These are phyloP conservation scores for Rubia balearica DNA, from an alignment of 305 asterid genomes.

Conservation along the genomic window DNA sequence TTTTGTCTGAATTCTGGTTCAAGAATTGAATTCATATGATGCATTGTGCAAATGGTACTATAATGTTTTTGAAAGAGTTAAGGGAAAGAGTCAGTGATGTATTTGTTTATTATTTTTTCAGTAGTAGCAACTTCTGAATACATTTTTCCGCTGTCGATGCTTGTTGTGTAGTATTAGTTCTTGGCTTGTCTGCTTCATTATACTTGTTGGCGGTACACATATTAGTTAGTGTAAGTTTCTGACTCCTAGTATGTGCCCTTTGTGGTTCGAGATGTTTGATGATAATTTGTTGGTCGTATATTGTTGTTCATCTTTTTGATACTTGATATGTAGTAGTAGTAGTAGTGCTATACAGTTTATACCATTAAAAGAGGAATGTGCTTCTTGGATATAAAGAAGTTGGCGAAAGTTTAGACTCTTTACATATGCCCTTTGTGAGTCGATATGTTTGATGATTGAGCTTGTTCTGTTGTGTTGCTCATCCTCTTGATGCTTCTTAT, in stretches of 20 bases:
- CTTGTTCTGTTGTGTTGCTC: background rate
- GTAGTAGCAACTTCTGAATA: background rate
- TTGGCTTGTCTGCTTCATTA: too few species aligned
- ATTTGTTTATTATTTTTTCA: too few species aligned
- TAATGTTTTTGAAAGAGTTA: too few species aligned
- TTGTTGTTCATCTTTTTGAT: background rate
- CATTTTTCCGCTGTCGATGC: background rate
- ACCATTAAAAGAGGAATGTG: conserved; percentile 7
- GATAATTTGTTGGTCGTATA: background rate
- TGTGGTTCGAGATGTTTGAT: too few species aligned
- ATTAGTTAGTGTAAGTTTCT: conserved; percentile 11
- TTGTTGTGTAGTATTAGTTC: background rate
- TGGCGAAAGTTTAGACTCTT: too few species aligned
- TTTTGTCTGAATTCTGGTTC: background rate
- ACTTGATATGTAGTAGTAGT: background rate
- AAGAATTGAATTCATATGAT: background rate
- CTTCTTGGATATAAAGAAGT: conserved; percentile 41
- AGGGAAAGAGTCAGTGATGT: too few species aligned
- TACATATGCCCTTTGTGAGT: too few species aligned
- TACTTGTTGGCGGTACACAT: too few species aligned
- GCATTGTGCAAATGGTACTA: background rate
- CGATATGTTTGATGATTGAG: too few species aligned
- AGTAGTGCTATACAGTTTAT: background rate
- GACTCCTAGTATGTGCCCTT: too few species aligned
- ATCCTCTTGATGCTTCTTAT: background rate